Percentiles rank a stretch among this genome's conserved stretches.
phyloP scores from a whole-genome alignment of 2,329 filamentous ascomycete species.

The Beauveria sp. region DNA sequence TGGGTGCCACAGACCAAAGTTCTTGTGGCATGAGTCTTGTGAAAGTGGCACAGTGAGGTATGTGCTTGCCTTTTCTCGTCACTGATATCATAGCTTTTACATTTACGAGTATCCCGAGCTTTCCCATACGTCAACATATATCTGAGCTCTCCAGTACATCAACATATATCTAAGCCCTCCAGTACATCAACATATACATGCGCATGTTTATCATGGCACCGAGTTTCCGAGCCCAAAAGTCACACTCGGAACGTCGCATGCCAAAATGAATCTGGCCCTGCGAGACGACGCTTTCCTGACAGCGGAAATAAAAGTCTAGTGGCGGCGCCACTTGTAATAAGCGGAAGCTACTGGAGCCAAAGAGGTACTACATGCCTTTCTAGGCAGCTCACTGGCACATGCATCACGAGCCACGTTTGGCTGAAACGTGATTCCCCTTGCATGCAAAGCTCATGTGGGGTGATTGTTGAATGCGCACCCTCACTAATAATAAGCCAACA shows the following conservation, averaged over 20 bases:
- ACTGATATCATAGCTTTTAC: neutral
- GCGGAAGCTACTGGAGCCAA: constrained; percentile 3
- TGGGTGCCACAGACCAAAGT: neutral
- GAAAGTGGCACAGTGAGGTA: neutral
- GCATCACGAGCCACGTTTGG: constrained; percentile 3
- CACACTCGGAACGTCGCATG: neutral
- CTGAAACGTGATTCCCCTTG: constrained; percentile 9
- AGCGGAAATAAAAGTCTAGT: neutral
- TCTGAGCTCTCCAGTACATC: neutral
- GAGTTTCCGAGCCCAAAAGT: neutral
- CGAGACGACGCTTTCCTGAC: neutral
- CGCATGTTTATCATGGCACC: too few species aligned
- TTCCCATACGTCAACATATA: neutral
- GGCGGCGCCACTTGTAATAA: neutral
- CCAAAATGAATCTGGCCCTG: neutral
- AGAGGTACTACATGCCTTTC: constrained; percentile 10
- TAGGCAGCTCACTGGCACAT: constrained; percentile 1
- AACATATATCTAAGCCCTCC: neutral
- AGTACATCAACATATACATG: too few species aligned
- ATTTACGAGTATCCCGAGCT: neutral
- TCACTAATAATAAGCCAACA: neutral
- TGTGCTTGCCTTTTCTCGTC: neutral
- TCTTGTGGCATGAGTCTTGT: neutral
- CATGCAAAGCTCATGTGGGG: neutral
- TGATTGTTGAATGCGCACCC: neutral